Evolutionary conservation across 2,329 filamentous ascomycete genomes (phyloP).

Genomic region (Aphanocladium album): DNA sequence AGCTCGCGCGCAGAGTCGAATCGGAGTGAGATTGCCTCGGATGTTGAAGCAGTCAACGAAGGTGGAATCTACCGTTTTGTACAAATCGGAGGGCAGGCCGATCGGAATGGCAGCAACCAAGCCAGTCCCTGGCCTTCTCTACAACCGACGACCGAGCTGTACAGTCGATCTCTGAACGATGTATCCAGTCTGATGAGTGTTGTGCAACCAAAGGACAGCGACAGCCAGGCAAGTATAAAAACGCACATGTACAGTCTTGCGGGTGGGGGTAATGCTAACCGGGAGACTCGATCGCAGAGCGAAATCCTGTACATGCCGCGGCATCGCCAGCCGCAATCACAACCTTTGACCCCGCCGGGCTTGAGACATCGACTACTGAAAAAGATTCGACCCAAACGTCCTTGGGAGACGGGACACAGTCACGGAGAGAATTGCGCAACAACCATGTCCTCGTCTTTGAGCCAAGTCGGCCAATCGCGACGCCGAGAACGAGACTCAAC

Average conservation of each 20-base stretch:
- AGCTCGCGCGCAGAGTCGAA: neutral
- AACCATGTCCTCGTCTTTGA: neutral
- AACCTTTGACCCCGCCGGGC: slow-evolving; percentile 20
- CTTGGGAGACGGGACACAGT: slow-evolving; percentile 21
- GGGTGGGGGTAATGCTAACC: neutral
- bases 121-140: neutral
- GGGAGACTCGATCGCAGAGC: neutral
- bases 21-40: neutral
- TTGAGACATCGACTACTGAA: slow-evolving; percentile 21
- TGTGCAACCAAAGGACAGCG: neutral
- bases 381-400: slow-evolving; percentile 22
- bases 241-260: neutral
- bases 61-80: neutral
- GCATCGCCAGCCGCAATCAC: slow-evolving; percentile 16
- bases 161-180: slow-evolving; percentile 9
- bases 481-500: slow-evolving; percentile 23
- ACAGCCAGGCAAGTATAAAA: neutral
- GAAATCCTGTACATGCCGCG: slow-evolving; percentile 1
- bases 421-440: slow-evolving; percentile 8
- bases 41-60: neutral
- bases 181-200: neutral
- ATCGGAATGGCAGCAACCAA: neutral
- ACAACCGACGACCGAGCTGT: neutral
- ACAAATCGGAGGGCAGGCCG: neutral
- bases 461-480: slow-evolving; percentile 4